Conservation (phyloP, 257 asterid genomes). For the Dorcoceras hygrometricum region DNA sequence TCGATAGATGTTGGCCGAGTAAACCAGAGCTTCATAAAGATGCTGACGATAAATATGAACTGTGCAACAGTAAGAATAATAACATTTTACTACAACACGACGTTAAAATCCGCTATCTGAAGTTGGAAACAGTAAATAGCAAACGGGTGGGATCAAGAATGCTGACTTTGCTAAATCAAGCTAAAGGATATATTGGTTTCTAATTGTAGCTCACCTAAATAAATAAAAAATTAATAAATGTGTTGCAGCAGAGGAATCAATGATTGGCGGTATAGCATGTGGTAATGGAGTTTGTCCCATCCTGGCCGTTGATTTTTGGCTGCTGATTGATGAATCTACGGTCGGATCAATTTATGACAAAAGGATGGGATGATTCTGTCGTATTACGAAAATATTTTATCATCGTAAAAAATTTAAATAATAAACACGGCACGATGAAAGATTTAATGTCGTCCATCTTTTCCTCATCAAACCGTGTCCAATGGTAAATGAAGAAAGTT, state of each 20-base stretch:
- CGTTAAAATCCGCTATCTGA: background rate
- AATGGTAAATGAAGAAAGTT: too few species aligned
- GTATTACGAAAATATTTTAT: too few species aligned
- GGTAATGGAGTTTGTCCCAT: background rate
- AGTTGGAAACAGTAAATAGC: background rate
- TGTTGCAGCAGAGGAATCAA: background rate
- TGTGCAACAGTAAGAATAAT: background rate
- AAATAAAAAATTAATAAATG: too few species aligned
- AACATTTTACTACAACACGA: background rate
- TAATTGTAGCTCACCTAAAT: too few species aligned
- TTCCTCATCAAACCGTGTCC: too few species aligned
- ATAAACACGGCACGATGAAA: too few species aligned
- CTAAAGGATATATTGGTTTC: too few species aligned
- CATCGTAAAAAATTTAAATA: too few species aligned
- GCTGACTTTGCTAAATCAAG: background rate
- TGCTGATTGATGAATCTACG: background rate
- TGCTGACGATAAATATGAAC: background rate
- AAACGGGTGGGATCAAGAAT: background rate
- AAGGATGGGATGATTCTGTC: too few species aligned
- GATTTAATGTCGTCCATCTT: too few species aligned
- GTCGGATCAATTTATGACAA: background rate
- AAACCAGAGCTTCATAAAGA: background rate
- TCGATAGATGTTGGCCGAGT: background rate
- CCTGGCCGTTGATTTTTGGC: background rate
- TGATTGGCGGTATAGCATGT: background rate